Conservation (phyloP, 1,284 basidiomycete genomes). For the Heterobasidion occidentale region DNA sequence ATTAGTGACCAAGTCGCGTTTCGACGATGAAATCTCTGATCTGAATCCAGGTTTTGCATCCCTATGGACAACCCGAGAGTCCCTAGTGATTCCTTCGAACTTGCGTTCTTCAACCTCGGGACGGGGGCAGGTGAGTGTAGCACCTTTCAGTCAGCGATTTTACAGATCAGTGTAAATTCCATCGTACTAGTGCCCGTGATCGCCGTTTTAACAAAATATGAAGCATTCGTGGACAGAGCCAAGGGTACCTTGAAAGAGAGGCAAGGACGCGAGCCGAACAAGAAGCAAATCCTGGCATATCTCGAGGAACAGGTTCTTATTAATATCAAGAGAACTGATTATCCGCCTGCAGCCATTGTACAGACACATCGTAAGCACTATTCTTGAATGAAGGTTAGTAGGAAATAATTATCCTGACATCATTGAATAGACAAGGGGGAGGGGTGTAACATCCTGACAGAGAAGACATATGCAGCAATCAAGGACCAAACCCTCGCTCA, state of each 20-base stretch:
- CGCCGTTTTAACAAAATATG: neutral
- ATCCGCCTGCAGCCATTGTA: neutral
- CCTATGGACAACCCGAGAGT: neutral
- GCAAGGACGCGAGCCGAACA: neutral
- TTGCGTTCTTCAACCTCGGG: neutral
- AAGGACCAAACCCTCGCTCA: neutral
- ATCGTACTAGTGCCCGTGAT: neutral
- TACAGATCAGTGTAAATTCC: neutral
- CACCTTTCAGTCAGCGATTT: neutral
- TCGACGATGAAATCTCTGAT: neutral
- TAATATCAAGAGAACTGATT: neutral
- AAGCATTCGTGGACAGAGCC: neutral
- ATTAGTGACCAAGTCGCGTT: neutral
- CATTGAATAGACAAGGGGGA: neutral
- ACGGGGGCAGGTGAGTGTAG: neutral
- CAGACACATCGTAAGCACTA: neutral
- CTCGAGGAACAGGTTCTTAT: neutral
- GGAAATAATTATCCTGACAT: neutral
- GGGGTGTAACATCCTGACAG: neutral
- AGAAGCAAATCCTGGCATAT: neutral
- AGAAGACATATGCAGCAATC: neutral
- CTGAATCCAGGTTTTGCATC: neutral
- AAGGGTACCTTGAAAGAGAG: neutral
- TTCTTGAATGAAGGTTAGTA: neutral
- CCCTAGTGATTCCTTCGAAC: neutral